Base-by-base conservation (phyloP, 2,329 filamentous ascomycete genomes). In the Septoria petroselini region DNA sequence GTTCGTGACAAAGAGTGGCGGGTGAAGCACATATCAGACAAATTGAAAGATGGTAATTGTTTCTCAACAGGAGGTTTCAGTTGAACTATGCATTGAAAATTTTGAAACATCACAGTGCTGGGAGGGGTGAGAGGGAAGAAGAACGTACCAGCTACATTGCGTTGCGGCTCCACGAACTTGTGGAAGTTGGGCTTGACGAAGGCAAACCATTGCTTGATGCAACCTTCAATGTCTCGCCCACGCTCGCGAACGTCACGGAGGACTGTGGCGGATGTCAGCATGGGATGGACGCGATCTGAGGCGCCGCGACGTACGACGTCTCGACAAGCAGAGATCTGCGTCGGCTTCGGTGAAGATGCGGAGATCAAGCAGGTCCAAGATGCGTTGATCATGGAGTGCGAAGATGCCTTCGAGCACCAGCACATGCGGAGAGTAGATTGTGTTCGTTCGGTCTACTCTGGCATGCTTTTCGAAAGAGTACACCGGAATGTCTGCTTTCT, bases 321-420 rank as follows among this genome's bases (percentile, higher is more conserved):
- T 79, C 19, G 91, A 91, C 40, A 98, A 77, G 66, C 93, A 98
- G 1, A 94, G 86, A 69, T 98, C 93, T 56, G 86, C 85, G 69
- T 98, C 93, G 33, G 93, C 94, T 70, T 97, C 93, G 52, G 93
- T 94, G 68, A 95, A 98, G 45, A 98, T 94, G 86, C 88, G 94
- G 75, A 97, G 87, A 69, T 98, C 93, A 56, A 97, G 74, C 58
- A 98, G 73, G 14, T 94, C 86, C 52, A 93, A 73, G 3, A 98
- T 85, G 52, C 91, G 81, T 18, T 81, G 82, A 65, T 98, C 93
- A 65, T 96, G 90, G 9, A 98, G 75, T 6, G 93, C 93, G 70
- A 98, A 88, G 23, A 98, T 98, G 15, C 93, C 93, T 74, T 98
- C 93, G 11, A 98, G 73, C 39, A 98, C 90, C 19, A 98, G 76